Evolutionary conservation across 2,329 filamentous ascomycete species (phyloP), one percentile per base, ranked within the genome.

Genomic region (Conoideocrella luteorostrata): DNA sequence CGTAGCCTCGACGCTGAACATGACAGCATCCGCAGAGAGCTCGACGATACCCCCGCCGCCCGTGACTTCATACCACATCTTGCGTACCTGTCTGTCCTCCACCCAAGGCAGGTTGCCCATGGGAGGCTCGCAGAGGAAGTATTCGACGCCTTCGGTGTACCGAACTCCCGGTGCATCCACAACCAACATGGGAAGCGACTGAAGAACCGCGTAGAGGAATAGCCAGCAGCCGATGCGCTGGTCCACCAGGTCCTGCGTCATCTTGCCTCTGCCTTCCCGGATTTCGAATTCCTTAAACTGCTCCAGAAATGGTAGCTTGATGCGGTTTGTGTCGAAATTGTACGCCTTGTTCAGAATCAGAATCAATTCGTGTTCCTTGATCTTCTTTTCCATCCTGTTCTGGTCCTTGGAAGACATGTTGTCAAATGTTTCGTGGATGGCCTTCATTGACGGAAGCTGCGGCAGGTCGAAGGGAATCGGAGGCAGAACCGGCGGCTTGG

Each of bases 391-490:
- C 43, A 86, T 76, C 58, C 87, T 88, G 26, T 74, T 68, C 58
- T 91, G 85, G 54, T 88, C 85, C 65, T 88, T 91, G 2, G 77
- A 61, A 17, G 86, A 76, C 24, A 88, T 71, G 2, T 74, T 73
- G 48, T 75, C 66, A 58, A 79, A 86, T 34, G 80, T 84, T 32
- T 78, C 74, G 44, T 83, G 73, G 15, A 88, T 73, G 1, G 78
- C 70, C 24, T 75, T 72, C 54, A 94, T 75, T 1, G 75, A 77
- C 1, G 91, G 91, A 20, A 94, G 65, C 51, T 82, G 77, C 3
- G 93, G 91, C 4, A 88, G 72, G 59, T 97, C 91, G 57, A 91
- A 97, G 0, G 93, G 91, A 44, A 97, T 81, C 0, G 91, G 88
- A 1, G 93, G 93, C 47, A 91, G 78, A 1, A 97, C 89, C 0